Evolutionary conservation across 257 asterid species (phyloP), one percentile per base, ranked within the genome.

Genomic region (Jacaranda mimosifolia): DNA sequence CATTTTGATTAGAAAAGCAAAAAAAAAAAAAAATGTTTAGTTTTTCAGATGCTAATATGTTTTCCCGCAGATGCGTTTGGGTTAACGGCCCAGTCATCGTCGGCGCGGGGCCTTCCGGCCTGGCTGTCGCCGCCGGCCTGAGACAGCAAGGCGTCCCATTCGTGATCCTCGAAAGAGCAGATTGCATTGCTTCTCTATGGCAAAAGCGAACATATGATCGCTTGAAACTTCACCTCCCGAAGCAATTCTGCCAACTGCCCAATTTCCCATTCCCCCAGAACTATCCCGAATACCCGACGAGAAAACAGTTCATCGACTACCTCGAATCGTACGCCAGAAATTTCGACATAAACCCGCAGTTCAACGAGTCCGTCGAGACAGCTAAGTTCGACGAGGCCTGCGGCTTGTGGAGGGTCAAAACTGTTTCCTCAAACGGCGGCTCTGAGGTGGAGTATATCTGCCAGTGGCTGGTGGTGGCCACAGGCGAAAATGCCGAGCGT

Each of bases 131-230:
- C 17, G 93, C 96, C 49, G 93, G 98, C 68, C 81, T 93, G 0
- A 74, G 81, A 62, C 83, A 85, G 64, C 91, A 90, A 51, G 94
- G 93, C 55, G 87, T 91, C 15, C 96, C 98, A 1, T 91, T 63
- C 77, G 91, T 93, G 2, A 75, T 93, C 49, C 73, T 93, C 0
- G 98, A 93, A 75, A 85, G 92, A 39, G 80, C 95, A 8, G 96
- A 91, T 67, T 93, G 97, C 90, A 87, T 91, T 74, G 97, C 98
- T 0, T 91, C 98, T 4, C 76, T 93, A 7, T 93, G 98, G 98
- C 94, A 93, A 36, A 91, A 91, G 11, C 73, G 90, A 3, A 87
- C 98, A 11, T 93, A 93, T 18, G 95, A 93, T 80, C 92, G 98
- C 36, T 82, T 93, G 9, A 93, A 87, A 66, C 97, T 93, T 71